Conservation (phyloP, 2,329 filamentous ascomycete species). For the Pseudogymnoascus sp. region DNA sequence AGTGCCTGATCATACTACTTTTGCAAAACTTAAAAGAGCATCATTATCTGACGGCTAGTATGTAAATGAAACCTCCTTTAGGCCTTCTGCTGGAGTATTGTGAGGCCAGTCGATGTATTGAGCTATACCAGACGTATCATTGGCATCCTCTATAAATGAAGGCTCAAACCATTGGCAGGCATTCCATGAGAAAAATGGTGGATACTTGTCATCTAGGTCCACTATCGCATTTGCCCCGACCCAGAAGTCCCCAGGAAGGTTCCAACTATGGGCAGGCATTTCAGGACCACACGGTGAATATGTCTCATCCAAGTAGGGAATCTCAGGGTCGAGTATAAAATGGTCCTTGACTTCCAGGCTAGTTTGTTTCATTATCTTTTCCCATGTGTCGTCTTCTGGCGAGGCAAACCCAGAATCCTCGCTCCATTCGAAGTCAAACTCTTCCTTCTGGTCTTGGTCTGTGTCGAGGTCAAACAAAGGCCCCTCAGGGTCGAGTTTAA, state of each 20-base stretch:
- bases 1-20: neutral
- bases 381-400: neutral
- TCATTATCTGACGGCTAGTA: neutral
- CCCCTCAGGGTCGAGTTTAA: neutral
- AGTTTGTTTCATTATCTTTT: neutral
- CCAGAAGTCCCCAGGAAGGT: neutral
- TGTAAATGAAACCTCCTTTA: neutral
- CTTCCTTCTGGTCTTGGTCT: neutral
- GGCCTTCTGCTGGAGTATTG: constrained; percentile 1
- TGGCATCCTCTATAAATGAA: neutral
- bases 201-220: neutral
- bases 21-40: neutral
- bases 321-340: neutral
- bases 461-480: neutral
- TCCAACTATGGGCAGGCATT: neutral
- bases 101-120: neutral
- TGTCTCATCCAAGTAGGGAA: neutral
- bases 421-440: neutral
- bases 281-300: neutral
- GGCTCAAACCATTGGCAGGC: neutral
- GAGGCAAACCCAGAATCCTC: neutral
- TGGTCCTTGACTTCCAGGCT: neutral
- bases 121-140: neutral
- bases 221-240: neutral
- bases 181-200: neutral